Conservation (phyloP, 2,329 filamentous ascomycete genomes). For the Curvularia verruculosa region DNA sequence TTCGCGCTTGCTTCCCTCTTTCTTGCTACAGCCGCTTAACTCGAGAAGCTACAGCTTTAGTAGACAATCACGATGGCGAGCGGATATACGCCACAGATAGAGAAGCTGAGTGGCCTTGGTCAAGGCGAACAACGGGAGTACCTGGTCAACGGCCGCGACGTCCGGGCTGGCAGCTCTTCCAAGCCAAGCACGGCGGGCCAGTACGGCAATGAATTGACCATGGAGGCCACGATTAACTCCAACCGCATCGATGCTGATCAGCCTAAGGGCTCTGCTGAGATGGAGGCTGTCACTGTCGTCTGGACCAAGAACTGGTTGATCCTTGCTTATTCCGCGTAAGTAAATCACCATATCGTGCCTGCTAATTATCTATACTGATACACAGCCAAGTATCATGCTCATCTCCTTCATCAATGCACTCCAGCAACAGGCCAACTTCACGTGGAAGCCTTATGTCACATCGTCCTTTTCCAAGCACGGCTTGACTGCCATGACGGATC, state of each 20-base stretch:
- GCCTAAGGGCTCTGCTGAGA: conserved; percentile 35
- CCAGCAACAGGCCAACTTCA: conserved; percentile 50
- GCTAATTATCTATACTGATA: not conserved
- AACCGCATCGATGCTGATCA: conserved; percentile 5
- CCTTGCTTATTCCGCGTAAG: conserved; percentile 42
- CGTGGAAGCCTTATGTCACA: conserved; percentile 47
- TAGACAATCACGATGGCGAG: conserved; percentile 7
- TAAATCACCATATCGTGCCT: not conserved
- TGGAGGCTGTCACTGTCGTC: conserved; percentile 51
- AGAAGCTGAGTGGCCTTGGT: conserved; percentile 12
- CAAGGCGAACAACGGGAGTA: conserved; percentile 6
- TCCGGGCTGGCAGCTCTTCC: not conserved
- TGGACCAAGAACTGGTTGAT: conserved; percentile 52
- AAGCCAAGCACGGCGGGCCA: not conserved
- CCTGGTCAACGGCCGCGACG: not conserved
- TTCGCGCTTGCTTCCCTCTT: not conserved
- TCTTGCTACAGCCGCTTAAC: not conserved
- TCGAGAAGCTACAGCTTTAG: not conserved
- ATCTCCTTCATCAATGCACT: conserved; percentile 52
- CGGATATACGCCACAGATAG: conserved; percentile 10
- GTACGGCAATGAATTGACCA: conserved; percentile 2
- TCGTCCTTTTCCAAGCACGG: conserved; percentile 40
- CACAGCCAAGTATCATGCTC: conserved; percentile 19
- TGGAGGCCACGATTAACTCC: not conserved
- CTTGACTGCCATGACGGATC: conserved; percentile 39